These are phyloP conservation scores for Zostera marina DNA, from an alignment of 116 monocot genomes.

Conservation along the genomic window DNA sequence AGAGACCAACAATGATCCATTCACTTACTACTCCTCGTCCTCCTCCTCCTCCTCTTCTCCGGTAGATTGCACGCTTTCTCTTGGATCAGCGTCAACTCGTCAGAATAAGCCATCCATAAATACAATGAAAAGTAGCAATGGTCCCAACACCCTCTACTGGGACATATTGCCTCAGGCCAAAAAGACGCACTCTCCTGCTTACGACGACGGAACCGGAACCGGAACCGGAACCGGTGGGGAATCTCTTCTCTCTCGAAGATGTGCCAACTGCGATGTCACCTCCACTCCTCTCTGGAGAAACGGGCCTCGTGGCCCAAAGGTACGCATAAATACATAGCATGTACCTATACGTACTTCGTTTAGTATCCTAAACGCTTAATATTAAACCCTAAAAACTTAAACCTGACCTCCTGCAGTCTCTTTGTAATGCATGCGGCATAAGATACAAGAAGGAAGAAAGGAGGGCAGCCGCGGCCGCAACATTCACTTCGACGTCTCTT, in stretches of 20 bases:
- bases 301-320: slow-evolving; percentile 94
- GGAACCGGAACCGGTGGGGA: slow-evolving; percentile 13
- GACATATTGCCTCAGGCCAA: slow-evolving; percentile 30
- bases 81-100: slow-evolving; percentile 79
- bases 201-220: no score
- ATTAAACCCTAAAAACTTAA: background rate
- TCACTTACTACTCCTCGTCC: slow-evolving; percentile 9
- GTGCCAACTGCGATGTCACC: slow-evolving; percentile 89
- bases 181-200: background rate
- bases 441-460: slow-evolving; percentile 96
- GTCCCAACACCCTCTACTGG: slow-evolving; percentile 17
- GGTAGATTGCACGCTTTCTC: slow-evolving; percentile 82
- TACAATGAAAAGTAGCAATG: background rate
- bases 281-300: slow-evolving; percentile 93
- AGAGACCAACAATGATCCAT: slow-evolving; percentile 2
- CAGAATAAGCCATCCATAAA: slow-evolving; percentile 10
- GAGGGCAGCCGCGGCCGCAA: slow-evolving; percentile 36
- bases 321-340: no score
- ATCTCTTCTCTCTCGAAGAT: slow-evolving; percentile 47
- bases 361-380: no score
- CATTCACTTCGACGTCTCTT: background rate
- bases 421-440: slow-evolving; percentile 94
- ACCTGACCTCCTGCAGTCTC: slow-evolving; percentile 29
- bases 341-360: no score
- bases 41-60: slow-evolving; percentile 28